Base-by-base conservation (phyloP, 805 yeast species). In the Sporopachydermia quercuum region DNA sequence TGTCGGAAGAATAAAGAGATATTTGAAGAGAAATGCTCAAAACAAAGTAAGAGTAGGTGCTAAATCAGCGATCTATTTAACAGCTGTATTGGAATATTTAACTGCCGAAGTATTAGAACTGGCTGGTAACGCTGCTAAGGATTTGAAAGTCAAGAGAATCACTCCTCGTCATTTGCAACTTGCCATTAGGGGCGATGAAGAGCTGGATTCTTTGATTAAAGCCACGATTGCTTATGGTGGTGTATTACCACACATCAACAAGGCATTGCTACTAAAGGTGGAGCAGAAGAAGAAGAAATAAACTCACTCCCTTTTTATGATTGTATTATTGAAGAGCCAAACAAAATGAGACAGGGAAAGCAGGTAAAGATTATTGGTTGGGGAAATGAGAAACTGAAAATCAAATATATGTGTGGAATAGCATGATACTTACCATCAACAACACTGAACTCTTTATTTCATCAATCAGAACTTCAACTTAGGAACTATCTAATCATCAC, bases 81-180 rank as follows among this genome's bases (percentile, higher is more conserved):
- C 96, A 42, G 95, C 96, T 15, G 97, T 89, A 36, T 74, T 89
- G 49, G 97, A 89, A 63, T 89, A 89, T 65, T 69, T 89, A 56
- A 86, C 96, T 40, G 96, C 97, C 33, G 97, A 89, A 69, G 94
- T 89, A 39, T 72, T 89, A 54, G 97, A 89, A 68, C 71, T 89
- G 71, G 96, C 97, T 43, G 96, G 97, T 64, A 89, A 89, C 60
- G 97, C 97, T 30, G 96, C 97, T 37, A 86, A 89, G 62, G 96
- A 89, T 57, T 70, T 85, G 60, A 83, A 84, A 61, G 91, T 85
- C 51, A 86, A 87, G 66, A 85, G 97, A 78, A 87, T 87, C 60
- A 86, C 95, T 15, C 97, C 97, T 55, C 83, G 97, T 66, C 97
- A 87, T 63, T 70, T 87, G 56, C 96, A 87, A 63, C 73, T 87